Evolutionary conservation across 768 basidiomycete species (phyloP).

Genomic region (Boletus bicolor): DNA sequence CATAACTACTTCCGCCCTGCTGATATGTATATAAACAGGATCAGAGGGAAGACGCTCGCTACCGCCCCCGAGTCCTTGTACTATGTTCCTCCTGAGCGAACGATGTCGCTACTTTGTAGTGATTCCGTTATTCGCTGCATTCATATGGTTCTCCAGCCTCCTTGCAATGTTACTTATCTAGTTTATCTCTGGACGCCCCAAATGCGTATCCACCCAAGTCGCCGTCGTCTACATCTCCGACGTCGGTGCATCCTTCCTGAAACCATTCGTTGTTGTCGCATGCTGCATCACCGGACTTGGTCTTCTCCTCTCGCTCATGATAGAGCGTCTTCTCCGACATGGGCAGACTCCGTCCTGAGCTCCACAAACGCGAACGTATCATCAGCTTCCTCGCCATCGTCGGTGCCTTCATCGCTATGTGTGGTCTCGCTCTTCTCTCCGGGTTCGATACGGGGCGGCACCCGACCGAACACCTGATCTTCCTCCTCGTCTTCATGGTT

Average conservation of each 20-base stretch:
- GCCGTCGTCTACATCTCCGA: slow-evolving; percentile 75
- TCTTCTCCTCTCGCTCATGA: slow-evolving; percentile 56
- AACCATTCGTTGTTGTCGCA: slow-evolving; percentile 71
- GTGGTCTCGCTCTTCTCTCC: slow-evolving; percentile 65
- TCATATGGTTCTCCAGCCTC: slow-evolving; percentile 71
- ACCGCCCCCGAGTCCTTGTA: not conserved
- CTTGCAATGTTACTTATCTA: slow-evolving; percentile 71
- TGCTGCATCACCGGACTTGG: slow-evolving; percentile 59
- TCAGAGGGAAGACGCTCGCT: not conserved
- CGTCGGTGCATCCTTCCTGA: slow-evolving; percentile 67
- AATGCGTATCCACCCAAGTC: slow-evolving; percentile 49
- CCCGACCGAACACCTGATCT: slow-evolving; percentile 49
- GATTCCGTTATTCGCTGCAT: slow-evolving; percentile 57
- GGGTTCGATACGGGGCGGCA: slow-evolving; percentile 66
- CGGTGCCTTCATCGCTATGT: slow-evolving; percentile 59
- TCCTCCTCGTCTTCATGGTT: slow-evolving; percentile 69
- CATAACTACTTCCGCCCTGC: not conserved
- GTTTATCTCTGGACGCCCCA: slow-evolving; percentile 57
- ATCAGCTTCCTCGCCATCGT: slow-evolving; percentile 57
- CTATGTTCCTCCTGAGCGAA: slow-evolving; percentile 16
- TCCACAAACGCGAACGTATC: slow-evolving; percentile 54
- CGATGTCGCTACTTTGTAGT: slow-evolving; percentile 59
- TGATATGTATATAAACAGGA: slow-evolving; percentile 6
- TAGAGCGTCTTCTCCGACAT: slow-evolving; percentile 67
- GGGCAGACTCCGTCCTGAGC: slow-evolving; percentile 62